Conservation (phyloP, 75 land plant species). For the Adiantum capillusveneris region DNA sequence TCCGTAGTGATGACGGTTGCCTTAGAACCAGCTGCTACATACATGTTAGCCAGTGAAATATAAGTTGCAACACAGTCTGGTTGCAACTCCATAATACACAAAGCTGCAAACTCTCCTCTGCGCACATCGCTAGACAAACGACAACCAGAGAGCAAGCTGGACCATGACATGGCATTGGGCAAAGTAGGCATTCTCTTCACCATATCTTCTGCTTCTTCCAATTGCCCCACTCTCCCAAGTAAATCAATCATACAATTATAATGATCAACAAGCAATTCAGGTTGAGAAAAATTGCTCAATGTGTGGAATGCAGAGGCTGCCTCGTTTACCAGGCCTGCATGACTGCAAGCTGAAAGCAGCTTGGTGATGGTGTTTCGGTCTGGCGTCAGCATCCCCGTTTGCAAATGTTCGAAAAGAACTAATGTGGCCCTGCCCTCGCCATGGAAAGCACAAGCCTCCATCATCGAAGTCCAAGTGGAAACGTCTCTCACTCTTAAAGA, state of each 20-base stretch:
- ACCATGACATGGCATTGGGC: conserved; percentile 24
- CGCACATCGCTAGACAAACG: conserved; percentile 16
- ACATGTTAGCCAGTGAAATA: conserved; percentile 52
- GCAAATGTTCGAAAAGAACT: conserved; percentile 15
- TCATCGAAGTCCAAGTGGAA: conserved; percentile 2
- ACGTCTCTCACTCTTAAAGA: background rate
- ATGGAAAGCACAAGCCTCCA: conserved; percentile 3
- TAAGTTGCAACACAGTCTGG: conserved; percentile 43
- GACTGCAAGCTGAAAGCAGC: conserved; percentile 20
- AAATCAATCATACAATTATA: conserved; percentile 36
- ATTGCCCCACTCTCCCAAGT: conserved; percentile 27
- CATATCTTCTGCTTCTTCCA: conserved; percentile 33
- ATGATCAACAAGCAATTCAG: conserved; percentile 4
- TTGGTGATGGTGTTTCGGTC: conserved; percentile 9
- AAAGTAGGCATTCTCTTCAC: conserved; percentile 20
- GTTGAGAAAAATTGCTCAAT: background rate
- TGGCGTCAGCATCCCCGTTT: background rate
- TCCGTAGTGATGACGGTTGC: too few species aligned
- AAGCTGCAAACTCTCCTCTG: conserved; percentile 34
- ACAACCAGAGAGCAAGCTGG: conserved; percentile 43
- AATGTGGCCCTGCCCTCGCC: conserved; percentile 8
- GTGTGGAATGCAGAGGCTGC: background rate
- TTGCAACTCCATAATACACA: conserved; percentile 20
- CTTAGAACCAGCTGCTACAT: conserved; percentile 39
- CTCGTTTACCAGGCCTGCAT: conserved; percentile 14